Evolutionary conservation across 2,329 filamentous ascomycete genomes (phyloP).

Genomic region (Epichloe coenophiala): DNA sequence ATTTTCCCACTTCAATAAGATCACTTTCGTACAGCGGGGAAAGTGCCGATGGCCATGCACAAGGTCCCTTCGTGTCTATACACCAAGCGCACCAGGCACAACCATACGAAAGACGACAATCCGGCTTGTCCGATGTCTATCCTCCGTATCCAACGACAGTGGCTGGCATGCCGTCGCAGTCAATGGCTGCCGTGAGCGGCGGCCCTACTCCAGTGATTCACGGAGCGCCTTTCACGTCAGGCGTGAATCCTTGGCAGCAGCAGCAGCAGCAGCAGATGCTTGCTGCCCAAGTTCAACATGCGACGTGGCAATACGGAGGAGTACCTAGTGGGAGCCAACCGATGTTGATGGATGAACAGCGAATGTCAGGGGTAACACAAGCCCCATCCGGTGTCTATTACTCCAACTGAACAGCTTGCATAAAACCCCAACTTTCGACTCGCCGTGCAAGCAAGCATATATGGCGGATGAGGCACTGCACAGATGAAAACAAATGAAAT

Average conservation of each 20-base stretch:
- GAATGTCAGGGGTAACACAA: constrained; percentile 5
- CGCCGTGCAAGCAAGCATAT: neutral
- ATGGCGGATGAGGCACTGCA: neutral
- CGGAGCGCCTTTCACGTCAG: constrained; percentile 14
- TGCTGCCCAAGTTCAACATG: constrained; percentile 6
- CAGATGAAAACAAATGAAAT: neutral
- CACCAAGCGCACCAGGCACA: constrained; percentile 21
- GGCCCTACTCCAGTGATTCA: constrained; percentile 21
- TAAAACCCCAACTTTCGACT: neutral
- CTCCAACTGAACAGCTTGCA: neutral
- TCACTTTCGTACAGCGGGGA: constrained; percentile 38
- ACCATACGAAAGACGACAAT: constrained; percentile 30
- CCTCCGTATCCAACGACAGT: constrained; percentile 24
- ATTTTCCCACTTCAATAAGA: constrained; percentile 28
- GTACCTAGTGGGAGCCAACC: constrained; percentile 8
- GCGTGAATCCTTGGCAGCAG: constrained; percentile 30
- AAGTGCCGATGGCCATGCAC: constrained; percentile 19
- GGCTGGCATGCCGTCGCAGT: constrained; percentile 21
- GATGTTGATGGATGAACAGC: constrained; percentile 8
- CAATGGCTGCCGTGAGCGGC: constrained; percentile 18
- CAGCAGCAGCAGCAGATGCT: constrained; percentile 25
- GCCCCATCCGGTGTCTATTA: constrained; percentile 9
- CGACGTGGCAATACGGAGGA: constrained; percentile 23
- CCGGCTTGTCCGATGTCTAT: constrained; percentile 31
- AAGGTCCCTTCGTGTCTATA: constrained; percentile 27